A percentile compares a stretch with the other conserved stretches of the same genome.
These are phyloP conservation scores for Zelopaecilomyces penicillatus DNA, from an alignment of 2,329 filamentous ascomycete genomes.

Conservation along the genomic window DNA sequence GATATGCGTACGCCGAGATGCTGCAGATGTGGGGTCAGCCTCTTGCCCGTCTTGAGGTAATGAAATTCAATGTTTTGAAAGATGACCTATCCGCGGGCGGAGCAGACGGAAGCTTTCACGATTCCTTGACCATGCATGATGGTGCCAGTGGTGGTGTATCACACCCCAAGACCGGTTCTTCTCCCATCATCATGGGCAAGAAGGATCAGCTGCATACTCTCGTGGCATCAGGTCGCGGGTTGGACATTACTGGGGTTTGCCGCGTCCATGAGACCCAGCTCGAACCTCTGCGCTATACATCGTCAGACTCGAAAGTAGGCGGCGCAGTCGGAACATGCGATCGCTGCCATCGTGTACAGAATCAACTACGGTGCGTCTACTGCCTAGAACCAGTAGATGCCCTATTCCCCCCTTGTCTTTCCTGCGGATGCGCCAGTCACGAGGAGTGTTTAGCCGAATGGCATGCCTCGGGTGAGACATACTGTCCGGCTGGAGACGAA, in stretches of 20 bases:
- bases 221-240: constrained; percentile 44
- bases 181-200: constrained; percentile 49
- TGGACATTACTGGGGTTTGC: constrained; percentile 57
- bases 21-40: constrained; percentile 59
- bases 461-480: constrained; percentile 46
- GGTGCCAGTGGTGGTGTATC: constrained; percentile 25
- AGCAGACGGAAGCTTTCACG: constrained; percentile 24
- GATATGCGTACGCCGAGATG: constrained; percentile 59
- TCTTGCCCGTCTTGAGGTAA: constrained; percentile 54
- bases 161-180: constrained; percentile 32
- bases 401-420: constrained; percentile 52
- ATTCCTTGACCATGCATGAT: constrained; percentile 31
- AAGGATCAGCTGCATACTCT: constrained; percentile 43
- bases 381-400: constrained; percentile 53
- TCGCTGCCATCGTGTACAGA: constrained; percentile 46
- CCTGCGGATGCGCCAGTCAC: constrained; percentile 55
- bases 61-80: constrained; percentile 60
- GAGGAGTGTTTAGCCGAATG: constrained; percentile 51
- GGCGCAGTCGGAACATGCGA: constrained; percentile 43
- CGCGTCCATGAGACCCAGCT: constrained; percentile 54
- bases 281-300: constrained; percentile 45
- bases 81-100: constrained; percentile 29
- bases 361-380: constrained; percentile 52
- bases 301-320: constrained; percentile 28
- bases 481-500: constrained; percentile 57